A percentile compares a stretch with the other conserved stretches of the same genome.
These are phyloP conservation scores for Thalassiosira hispida DNA, from an alignment of 352 stramenopile genomes.

Conservation along the genomic window DNA sequence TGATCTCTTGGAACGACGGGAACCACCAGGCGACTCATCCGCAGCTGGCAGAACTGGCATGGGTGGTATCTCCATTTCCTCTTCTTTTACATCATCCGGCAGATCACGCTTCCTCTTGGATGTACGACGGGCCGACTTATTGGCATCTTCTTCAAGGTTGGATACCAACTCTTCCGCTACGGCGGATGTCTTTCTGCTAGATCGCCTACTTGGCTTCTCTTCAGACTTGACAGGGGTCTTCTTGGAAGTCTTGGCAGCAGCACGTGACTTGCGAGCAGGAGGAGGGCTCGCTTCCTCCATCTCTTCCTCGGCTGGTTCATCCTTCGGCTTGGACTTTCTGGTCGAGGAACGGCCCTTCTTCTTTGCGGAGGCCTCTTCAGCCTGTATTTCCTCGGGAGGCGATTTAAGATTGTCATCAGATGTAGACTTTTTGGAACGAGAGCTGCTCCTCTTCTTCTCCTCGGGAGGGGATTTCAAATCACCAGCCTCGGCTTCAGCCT, in stretches of 20 bases:
- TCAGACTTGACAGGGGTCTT: background rate
- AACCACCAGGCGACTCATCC: background rate
- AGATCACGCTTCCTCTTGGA: background rate
- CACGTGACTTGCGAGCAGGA: background rate
- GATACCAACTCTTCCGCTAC: slow-evolving; percentile 14
- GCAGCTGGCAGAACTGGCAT: too few species aligned
- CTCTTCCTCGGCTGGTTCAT: background rate
- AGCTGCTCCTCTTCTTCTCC: background rate
- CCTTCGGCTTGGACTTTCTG: background rate
- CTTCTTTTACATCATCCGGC: slow-evolving; percentile 3
- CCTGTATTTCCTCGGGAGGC: background rate
- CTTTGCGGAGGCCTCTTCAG: background rate
- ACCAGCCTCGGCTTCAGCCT: background rate
- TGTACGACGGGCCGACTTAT: background rate
- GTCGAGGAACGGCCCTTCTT: background rate
- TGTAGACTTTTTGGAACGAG: too few species aligned
- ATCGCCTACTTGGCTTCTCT: background rate
- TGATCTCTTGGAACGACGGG: slow-evolving; percentile 16
- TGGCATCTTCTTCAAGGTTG: background rate
- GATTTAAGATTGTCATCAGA: too few species aligned
- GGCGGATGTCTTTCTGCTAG: background rate
- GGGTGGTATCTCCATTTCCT: background rate
- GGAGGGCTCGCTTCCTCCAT: background rate
- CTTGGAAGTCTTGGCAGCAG: background rate
- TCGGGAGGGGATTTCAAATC: slow-evolving; percentile 13